phyloP scores from a whole-genome alignment of 495 filamentous ascomycete species.

The Penicillium longicatenatum region DNA sequence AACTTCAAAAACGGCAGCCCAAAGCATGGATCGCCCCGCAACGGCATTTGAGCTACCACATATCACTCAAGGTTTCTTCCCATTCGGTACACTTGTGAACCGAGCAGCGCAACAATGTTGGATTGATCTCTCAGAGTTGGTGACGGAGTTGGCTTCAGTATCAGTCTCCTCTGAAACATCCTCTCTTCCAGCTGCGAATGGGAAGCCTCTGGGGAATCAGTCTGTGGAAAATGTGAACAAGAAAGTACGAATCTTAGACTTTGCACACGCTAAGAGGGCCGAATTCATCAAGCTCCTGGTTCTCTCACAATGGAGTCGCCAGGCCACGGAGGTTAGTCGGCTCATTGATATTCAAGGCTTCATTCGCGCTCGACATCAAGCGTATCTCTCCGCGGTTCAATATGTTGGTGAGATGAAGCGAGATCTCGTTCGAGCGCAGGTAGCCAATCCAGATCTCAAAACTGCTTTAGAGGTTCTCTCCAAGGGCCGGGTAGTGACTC shows the following conservation, averaged over 20 bases:
- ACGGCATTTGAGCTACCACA: conserved; percentile 74
- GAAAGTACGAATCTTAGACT: conserved; percentile 75
- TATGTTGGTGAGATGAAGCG: conserved; percentile 69
- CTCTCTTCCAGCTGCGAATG: conserved; percentile 39
- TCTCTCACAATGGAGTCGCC: conserved; percentile 82
- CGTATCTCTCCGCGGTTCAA: conserved; percentile 58
- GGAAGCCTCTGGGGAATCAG: conserved; percentile 58
- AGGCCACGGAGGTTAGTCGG: conserved; percentile 72
- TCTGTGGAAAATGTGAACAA: conserved; percentile 72
- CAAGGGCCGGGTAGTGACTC: conserved; percentile 69
- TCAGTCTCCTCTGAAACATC: conserved; percentile 46
- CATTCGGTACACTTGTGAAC: conserved; percentile 67
- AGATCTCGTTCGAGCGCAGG: conserved; percentile 60
- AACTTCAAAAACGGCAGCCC: conserved; percentile 9
- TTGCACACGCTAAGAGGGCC: conserved; percentile 62
- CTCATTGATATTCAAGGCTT: conserved; percentile 82
- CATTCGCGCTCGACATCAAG: conserved; percentile 58
- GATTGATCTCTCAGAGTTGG: conserved; percentile 68
- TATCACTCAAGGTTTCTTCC: conserved; percentile 73
- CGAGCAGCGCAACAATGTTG: conserved; percentile 82
- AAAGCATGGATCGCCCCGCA: conserved; percentile 7
- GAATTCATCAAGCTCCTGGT: conserved; percentile 91
- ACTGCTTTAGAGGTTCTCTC: conserved; percentile 85
- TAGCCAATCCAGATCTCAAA: conserved; percentile 85
- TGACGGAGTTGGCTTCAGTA: conserved; percentile 69